Evolutionary conservation across 2,329 filamentous ascomycete species (phyloP).

Genomic region (Phialemoniopsis sp.): DNA sequence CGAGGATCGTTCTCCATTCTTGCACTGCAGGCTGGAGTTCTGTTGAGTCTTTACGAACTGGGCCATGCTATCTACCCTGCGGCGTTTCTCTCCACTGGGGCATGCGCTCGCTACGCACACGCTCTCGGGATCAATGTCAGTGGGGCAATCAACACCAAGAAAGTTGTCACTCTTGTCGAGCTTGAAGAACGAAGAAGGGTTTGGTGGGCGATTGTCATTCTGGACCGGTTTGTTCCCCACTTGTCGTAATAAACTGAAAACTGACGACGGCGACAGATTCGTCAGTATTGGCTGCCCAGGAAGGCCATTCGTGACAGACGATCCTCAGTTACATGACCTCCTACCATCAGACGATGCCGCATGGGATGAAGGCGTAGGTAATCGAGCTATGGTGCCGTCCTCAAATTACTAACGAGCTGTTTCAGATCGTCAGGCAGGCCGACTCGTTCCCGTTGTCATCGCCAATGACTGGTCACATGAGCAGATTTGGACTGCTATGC

Average conservation of each 20-base stretch:
- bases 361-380: no score
- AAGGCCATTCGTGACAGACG: no score
- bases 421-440: no score
- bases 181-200: conserved; percentile 7
- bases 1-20: conserved; percentile 5
- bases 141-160: not conserved
- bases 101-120: conserved; percentile 6
- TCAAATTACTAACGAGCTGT: no score
- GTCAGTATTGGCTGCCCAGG: no score
- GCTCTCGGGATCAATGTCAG: conserved; percentile 7
- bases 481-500: no score
- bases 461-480: no score
- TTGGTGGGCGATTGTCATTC: conserved; percentile 8
- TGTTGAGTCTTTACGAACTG: conserved; percentile 8
- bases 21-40: conserved; percentile 6
- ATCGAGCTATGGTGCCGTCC: no score
- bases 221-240: conserved; percentile 9
- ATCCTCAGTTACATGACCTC: no score
- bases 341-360: no score
- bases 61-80: conserved; percentile 6
- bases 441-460: no score
- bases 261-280: no score
- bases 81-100: conserved; percentile 8
- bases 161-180: conserved; percentile 5
- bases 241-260: not conserved